Base-by-base conservation (phyloP, 164 flowering plant genomes). In the Taxillus chinensis region DNA sequence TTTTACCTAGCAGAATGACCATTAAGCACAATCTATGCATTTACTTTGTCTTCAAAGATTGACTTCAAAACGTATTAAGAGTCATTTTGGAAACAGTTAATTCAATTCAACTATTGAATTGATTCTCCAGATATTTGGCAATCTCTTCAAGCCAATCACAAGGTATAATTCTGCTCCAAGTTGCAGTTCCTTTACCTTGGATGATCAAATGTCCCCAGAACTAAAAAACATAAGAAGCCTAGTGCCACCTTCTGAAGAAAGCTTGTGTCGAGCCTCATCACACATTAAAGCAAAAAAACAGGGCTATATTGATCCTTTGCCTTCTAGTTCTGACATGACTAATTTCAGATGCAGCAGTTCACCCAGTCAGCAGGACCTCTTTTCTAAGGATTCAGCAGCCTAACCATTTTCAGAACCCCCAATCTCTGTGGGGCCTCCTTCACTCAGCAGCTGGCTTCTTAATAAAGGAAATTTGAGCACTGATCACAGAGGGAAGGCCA, bases 381-480 rank as follows among this genome's bases (percentile, higher is more conserved):
- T 48, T 43, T 50, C 55, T 2, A 74, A 67, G 59, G 81, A 76
- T 50, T 49, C 75, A 8, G 59, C 17, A 12, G 38, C 67, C 7
- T 62, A 62, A 11, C 61, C 75, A 37, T 65, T 65, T 58, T 54
- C 48, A 12, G 78, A 75, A 62, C 42, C 40, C 61, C n/a, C 70
- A 13, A 27, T 67, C n/a, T 61, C 84, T 48, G 74, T 80, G 38
- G 84, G 95, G 45, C 87, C 90, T 53, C 97, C 97, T 14, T 90
- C 97, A 15, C 84, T 90, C 8, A 85, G 73, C 64, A 80, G 77
- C 37, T 90, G 97, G 95, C 89, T 84, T 48, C 76, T 84, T 8
- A 57, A 78, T 48, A 68, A 68, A 70, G 85, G 74, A 63, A 76
- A 46, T 55, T 43, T 67, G 38, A 72, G 57, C 61, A 67, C 50